Conservation (phyloP, 805 yeast species). For the Ogataea pini region DNA sequence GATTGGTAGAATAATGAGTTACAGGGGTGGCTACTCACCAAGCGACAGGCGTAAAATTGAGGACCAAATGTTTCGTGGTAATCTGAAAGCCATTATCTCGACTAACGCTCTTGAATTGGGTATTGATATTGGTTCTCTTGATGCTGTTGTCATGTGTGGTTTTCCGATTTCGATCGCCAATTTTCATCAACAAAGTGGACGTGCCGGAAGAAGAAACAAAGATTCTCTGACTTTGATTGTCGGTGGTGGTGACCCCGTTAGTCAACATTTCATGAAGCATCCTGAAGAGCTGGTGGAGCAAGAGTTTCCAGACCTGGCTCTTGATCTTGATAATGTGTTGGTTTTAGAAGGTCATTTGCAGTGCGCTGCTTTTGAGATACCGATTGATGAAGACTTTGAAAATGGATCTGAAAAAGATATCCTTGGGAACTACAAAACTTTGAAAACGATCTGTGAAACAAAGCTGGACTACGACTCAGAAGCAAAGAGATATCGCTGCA, state of each 20-base stretch:
- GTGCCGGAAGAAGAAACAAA: slow-evolving; percentile 88
- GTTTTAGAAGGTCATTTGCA: slow-evolving; percentile 83
- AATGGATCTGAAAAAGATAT: slow-evolving; percentile 49
- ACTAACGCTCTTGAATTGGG: slow-evolving; percentile 96
- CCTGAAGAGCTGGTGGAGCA: slow-evolving; percentile 57
- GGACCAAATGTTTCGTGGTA: slow-evolving; percentile 85
- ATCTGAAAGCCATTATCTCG: slow-evolving; percentile 81
- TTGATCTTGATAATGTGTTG: slow-evolving; percentile 60
- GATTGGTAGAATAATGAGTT: slow-evolving; percentile 77
- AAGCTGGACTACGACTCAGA: slow-evolving; percentile 44
- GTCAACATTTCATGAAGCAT: slow-evolving; percentile 76
- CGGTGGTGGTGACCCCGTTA: slow-evolving; percentile 81
- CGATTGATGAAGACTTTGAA: slow-evolving; percentile 48
- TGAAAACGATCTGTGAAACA: slow-evolving; percentile 30
- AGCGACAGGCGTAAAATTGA: slow-evolving; percentile 86
- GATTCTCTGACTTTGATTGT: slow-evolving; percentile 86
- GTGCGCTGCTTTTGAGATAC: slow-evolving; percentile 90
- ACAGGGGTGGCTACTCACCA: slow-evolving; percentile 92
- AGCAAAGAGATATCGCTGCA: slow-evolving; percentile 53
- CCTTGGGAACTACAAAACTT: slow-evolving; percentile 46
- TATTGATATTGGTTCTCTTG: slow-evolving; percentile 89
- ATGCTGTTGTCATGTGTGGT: slow-evolving; percentile 90
- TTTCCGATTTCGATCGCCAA: slow-evolving; percentile 87
- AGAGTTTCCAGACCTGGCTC: slow-evolving; percentile 57
- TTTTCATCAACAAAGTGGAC: slow-evolving; percentile 93